A percentile compares a stretch with the other conserved stretches of the same genome.
Conservation (phyloP, 306 rosid genomes). For the Pterocarpus santalinus region DNA sequence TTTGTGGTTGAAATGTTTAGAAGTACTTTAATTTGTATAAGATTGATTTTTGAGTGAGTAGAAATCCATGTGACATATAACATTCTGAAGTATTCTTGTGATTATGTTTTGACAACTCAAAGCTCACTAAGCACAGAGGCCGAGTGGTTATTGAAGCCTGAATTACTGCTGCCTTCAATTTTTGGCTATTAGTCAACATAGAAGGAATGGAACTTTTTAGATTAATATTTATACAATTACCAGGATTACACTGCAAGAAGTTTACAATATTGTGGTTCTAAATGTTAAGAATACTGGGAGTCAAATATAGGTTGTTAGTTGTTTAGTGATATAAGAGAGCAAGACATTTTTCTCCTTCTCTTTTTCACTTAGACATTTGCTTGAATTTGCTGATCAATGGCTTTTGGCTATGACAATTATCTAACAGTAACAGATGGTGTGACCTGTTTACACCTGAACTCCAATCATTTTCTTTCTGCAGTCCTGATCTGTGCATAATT, state of each 20-base stretch:
- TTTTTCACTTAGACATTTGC: constrained; percentile 13
- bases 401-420: constrained; percentile 31
- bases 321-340: not conserved
- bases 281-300: too few species aligned
- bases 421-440: constrained; percentile 35
- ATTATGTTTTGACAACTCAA: constrained; percentile 24
- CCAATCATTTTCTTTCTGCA: constrained; percentile 9
- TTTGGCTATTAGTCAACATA: constrained; percentile 18
- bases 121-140: not conserved
- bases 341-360: not conserved
- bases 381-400: constrained; percentile 23
- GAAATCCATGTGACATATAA: not conserved
- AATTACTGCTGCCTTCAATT: constrained; percentile 35
- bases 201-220: not conserved
- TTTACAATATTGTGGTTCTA: too few species aligned
- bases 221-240: not conserved
- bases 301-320: too few species aligned
- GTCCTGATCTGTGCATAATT: not conserved
- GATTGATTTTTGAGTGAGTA: not conserved
- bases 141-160: constrained; percentile 27
- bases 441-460: constrained; percentile 23
- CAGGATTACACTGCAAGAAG: too few species aligned
- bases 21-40: not conserved
- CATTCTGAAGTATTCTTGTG: not conserved
- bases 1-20: constrained; percentile 28